Conservation (phyloP, 75 land plant species). For the Adiantum capillusveneris region DNA sequence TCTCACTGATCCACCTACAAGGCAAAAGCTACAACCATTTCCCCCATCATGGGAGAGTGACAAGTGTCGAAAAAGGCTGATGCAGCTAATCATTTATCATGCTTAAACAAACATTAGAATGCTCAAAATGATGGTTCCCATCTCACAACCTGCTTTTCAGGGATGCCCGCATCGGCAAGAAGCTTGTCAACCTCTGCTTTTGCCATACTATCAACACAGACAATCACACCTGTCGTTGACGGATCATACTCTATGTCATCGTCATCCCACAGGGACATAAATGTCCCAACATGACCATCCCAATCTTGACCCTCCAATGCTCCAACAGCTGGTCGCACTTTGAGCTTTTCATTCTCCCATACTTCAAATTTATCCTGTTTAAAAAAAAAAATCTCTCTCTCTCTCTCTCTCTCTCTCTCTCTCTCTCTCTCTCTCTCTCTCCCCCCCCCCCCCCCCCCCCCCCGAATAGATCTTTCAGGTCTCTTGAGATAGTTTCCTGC, state of each 20-base stretch:
- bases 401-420: not conserved
- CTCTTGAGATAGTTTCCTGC: too few species aligned
- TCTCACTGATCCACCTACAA: too few species aligned
- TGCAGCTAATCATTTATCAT: too few species aligned
- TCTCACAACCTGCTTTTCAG: conserved; percentile 18
- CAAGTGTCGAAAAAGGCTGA: too few species aligned
- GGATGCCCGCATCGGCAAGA: conserved; percentile 26
- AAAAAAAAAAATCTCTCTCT: not conserved
- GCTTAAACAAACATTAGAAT: too few species aligned
- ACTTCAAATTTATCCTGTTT: conserved; percentile 16
- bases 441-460: too few species aligned
- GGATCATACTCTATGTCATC: conserved; percentile 44
- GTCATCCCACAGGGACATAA: conserved; percentile 28
- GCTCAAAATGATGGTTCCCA: conserved; percentile 12
- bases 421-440: not conserved
- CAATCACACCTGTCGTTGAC: conserved; percentile 28
- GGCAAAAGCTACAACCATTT: too few species aligned
- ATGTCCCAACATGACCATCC: conserved; percentile 35
- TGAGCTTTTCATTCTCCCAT: conserved; percentile 28
- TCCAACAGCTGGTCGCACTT: conserved; percentile 23
- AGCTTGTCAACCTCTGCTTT: conserved; percentile 18
- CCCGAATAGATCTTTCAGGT: too few species aligned
- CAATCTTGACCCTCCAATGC: conserved; percentile 11
- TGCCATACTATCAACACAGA: conserved; percentile 20
- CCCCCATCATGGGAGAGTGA: too few species aligned